These are phyloP conservation scores for Anisogramma anomala DNA, from an alignment of 2,329 filamentous ascomycete species.

Conservation along the genomic window DNA sequence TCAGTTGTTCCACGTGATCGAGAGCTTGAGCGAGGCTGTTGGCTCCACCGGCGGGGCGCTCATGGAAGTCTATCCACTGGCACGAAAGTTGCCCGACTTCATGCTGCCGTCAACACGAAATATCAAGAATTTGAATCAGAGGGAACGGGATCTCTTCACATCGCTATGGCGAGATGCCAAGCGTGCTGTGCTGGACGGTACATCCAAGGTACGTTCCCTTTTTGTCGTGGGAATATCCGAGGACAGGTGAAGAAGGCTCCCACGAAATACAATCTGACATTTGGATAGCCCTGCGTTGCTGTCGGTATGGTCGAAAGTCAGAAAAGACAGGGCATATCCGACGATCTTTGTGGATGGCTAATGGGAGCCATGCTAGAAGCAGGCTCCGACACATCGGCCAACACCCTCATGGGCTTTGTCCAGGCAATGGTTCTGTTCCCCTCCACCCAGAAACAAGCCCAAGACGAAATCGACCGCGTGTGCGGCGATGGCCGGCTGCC, in stretches of 20 bases:
- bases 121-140: constrained; percentile 30
- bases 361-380: constrained; percentile 28
- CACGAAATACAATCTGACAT: background rate
- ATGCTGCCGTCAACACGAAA: constrained; percentile 27
- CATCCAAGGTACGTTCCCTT: constrained; percentile 15
- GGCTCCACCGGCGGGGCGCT: constrained; percentile 30
- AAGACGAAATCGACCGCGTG: constrained; percentile 29
- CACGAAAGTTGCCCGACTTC: constrained; percentile 33
- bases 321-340: constrained; percentile 17
- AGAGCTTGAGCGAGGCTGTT: constrained; percentile 19
- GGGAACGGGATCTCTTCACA: constrained; percentile 31
- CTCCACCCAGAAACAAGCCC: constrained; percentile 30
- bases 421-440: constrained; percentile 34
- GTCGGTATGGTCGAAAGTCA: constrained; percentile 18
- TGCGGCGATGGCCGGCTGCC: constrained; percentile 30
- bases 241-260: too few species aligned
- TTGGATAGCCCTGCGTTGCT: constrained; percentile 20
- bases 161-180: constrained; percentile 31
- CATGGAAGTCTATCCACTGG: constrained; percentile 34
- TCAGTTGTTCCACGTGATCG: constrained; percentile 8
- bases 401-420: constrained; percentile 30
- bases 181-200: constrained; percentile 20
- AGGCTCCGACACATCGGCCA: constrained; percentile 32
- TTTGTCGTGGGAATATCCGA: too few species aligned
- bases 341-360: constrained; percentile 25